Conservation (phyloP, 2,329 filamentous ascomycete genomes). For the Epichloe aotearoae region DNA sequence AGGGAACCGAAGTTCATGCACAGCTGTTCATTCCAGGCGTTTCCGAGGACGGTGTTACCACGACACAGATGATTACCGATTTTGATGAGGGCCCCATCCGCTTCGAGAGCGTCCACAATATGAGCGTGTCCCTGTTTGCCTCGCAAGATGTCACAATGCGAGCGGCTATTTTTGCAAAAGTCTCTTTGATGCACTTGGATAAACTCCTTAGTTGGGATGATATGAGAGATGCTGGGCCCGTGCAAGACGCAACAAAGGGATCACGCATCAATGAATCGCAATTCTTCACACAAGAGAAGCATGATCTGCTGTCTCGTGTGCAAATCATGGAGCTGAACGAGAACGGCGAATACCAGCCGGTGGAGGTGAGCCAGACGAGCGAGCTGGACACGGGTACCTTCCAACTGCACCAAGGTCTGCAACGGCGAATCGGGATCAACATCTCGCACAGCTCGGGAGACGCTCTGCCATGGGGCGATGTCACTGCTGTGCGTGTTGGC, state of each 20-base stretch:
- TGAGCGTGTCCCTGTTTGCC: constrained; percentile 71
- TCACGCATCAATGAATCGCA: constrained; percentile 79
- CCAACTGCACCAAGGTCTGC: constrained; percentile 88
- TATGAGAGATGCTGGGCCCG: constrained; percentile 68
- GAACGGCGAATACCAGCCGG: constrained; percentile 77
- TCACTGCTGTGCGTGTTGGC: constrained; percentile 64
- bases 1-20: constrained; percentile 90
- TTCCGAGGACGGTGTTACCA: constrained; percentile 82
- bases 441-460: constrained; percentile 88
- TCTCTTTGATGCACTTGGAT: constrained; percentile 88
- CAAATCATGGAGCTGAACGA: constrained; percentile 90
- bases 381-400: constrained; percentile 82
- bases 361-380: constrained; percentile 79
- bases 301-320: constrained; percentile 78
- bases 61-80: constrained; percentile 83
- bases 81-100: constrained; percentile 88
- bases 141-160: constrained; percentile 63
- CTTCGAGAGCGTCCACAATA: constrained; percentile 96
- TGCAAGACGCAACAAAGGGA: constrained; percentile 39
- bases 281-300: constrained; percentile 84
- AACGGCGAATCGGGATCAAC: constrained; percentile 74
- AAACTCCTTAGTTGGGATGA: constrained; percentile 98
- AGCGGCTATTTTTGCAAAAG: constrained; percentile 82
- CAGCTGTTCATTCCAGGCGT: constrained; percentile 92
- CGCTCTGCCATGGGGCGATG: constrained; percentile 75